Evolutionary conservation across 208 protist species (phyloP).

Genomic region (Hexamita inflata): DNA sequence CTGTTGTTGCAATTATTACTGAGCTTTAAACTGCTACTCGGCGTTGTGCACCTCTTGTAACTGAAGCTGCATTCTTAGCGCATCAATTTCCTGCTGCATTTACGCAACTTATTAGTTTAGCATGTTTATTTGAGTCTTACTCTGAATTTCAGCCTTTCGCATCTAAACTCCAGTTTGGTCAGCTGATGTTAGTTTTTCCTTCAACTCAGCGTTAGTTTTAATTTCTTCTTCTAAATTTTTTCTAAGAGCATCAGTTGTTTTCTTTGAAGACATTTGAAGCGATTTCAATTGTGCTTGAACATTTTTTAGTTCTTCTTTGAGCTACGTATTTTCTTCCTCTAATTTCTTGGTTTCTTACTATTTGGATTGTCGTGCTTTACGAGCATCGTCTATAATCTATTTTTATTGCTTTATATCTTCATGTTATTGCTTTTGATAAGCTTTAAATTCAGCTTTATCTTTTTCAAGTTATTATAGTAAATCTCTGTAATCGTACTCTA

Average conservation of each 20-base stretch:
- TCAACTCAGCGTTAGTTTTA: too few relatives aligned
- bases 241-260: neutral
- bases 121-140: too few relatives aligned
- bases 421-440: neutral
- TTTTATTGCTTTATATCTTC: too few relatives aligned
- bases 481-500: neutral
- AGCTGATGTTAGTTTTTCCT: neutral
- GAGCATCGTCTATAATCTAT: too few relatives aligned
- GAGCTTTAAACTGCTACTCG: too few relatives aligned
- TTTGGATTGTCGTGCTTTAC: too few relatives aligned
- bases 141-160: neutral
- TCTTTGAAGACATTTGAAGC: neutral
- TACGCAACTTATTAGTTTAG: too few relatives aligned
- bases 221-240: neutral
- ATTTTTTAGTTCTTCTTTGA: neutral
- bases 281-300: neutral
- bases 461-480: neutral
- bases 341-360: too few relatives aligned
- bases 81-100: too few relatives aligned
- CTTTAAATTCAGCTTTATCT: constrained; percentile 16
- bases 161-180: neutral
- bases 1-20: too few relatives aligned
- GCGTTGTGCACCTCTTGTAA: too few relatives aligned
- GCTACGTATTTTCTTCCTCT: neutral
- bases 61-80: too few relatives aligned